Conservation (phyloP, 2,329 filamentous ascomycete genomes). For the Xylariaceae sp. region DNA sequence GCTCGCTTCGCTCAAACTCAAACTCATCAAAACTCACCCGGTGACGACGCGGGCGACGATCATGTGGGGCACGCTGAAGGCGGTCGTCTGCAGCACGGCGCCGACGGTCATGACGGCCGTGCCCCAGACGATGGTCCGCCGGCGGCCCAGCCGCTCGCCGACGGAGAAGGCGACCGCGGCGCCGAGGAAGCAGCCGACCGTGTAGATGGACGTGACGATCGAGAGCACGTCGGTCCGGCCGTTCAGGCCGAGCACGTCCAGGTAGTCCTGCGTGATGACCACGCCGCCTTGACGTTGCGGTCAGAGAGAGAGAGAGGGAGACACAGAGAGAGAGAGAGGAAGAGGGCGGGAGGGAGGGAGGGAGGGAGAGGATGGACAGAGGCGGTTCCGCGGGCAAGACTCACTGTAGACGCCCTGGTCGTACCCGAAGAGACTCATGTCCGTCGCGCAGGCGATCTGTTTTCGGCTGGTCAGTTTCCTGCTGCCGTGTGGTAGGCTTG, state of each 20-base stretch:
- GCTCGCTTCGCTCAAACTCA: too few relatives aligned
- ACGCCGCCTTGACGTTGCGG: constrained; percentile 30
- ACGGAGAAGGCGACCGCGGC: constrained; percentile 30
- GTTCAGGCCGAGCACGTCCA: constrained; percentile 37
- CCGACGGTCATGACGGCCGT: constrained; percentile 32
- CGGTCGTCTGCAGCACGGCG: constrained; percentile 19
- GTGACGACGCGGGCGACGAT: constrained; percentile 34
- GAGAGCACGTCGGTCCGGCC: constrained; percentile 27
- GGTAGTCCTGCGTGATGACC: constrained; percentile 45
- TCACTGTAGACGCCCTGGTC: constrained; percentile 48
- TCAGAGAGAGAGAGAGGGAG: neutral
- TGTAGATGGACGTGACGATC: constrained; percentile 41
- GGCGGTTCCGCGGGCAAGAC: too few relatives aligned
- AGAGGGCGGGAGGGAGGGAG: too few relatives aligned
- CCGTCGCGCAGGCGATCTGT: constrained; percentile 21
- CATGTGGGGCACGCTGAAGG: constrained; percentile 28
- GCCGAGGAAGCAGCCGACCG: constrained; percentile 35
- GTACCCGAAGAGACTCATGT: constrained; percentile 27
- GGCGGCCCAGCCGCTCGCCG: constrained; percentile 37
- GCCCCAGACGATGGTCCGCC: constrained; percentile 33
- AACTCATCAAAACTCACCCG: constrained; percentile 15
- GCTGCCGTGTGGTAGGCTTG: neutral
- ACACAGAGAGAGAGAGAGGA: too few relatives aligned
- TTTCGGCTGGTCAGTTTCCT: too few relatives aligned
- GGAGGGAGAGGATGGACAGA: too few relatives aligned